Conservation (phyloP, 805 yeast genomes). For the Saccharomycopsis fodiens region DNA sequence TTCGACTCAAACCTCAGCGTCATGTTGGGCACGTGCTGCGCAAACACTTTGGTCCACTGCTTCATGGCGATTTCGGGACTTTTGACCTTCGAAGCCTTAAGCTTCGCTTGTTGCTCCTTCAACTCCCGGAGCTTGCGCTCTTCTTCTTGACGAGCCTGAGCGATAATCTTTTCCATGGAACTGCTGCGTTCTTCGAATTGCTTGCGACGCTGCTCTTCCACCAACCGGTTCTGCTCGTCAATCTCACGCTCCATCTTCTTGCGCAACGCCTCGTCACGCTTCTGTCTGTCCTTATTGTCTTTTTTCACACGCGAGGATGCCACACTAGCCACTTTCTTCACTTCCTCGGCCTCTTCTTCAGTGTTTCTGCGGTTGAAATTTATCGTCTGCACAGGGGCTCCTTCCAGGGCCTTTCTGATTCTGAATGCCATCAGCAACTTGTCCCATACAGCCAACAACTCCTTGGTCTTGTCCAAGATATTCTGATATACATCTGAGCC, state of each 20-base stretch:
- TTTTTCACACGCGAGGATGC: slow-evolving; percentile 8
- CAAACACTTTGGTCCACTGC: slow-evolving; percentile 43
- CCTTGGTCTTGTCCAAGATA: slow-evolving; percentile 32
- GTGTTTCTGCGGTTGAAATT: slow-evolving; percentile 21
- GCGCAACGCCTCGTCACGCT: slow-evolving; percentile 21
- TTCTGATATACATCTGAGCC: slow-evolving; percentile 22
- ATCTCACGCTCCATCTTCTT: slow-evolving; percentile 26
- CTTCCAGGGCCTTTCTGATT: slow-evolving; percentile 53
- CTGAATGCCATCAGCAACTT: slow-evolving; percentile 73
- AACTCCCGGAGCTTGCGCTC: slow-evolving; percentile 25
- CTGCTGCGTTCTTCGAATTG: slow-evolving; percentile 25
- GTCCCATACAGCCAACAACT: slow-evolving; percentile 61
- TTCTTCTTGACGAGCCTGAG: slow-evolving; percentile 30
- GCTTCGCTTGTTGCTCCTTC: slow-evolving; percentile 18
- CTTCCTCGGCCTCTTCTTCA: slow-evolving; percentile 8
- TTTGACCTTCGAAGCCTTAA: background rate
- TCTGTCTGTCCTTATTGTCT: slow-evolving; percentile 14
- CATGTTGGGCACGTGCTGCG: slow-evolving; percentile 71
- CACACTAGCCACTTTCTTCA: background rate
- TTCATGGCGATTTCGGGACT: background rate
- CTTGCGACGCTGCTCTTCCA: slow-evolving; percentile 26
- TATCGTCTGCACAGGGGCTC: slow-evolving; percentile 14
- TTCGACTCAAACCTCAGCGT: slow-evolving; percentile 57
- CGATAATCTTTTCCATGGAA: slow-evolving; percentile 33
- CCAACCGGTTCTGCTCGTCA: slow-evolving; percentile 25